Base-by-base conservation (phyloP, 352 stramenopile genomes). In the Pythium aquatile region DNA sequence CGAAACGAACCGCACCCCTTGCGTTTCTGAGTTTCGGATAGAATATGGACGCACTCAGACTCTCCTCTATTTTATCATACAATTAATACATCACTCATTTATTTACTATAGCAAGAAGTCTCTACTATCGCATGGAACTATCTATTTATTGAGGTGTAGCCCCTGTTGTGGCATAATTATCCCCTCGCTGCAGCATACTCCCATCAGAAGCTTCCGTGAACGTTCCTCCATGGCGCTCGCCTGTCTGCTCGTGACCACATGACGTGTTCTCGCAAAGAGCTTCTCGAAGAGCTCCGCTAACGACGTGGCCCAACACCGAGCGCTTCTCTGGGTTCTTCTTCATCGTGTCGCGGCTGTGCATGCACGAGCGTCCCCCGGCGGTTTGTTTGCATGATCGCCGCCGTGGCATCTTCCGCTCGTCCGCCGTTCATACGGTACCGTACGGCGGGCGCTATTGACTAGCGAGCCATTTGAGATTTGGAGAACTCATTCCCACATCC, bases 121-220 rank as follows among this genome's bases (percentile, higher is more conserved):
- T 2, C 20, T 39, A 37, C 55, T 37, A 53, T 35, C 24, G 28
- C 48, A 33, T 37, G 13, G 13, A 14, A 20, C 5, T 26, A 28
- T 47, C 17, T 24, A 35, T 28, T 24, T 59, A 37, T 24, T 40
- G 3, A 39, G 37, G 35, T 57, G 26, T 33, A 29, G 37, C 42
- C 63, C 61, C n/a, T 44, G 6, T 13, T 53, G 30, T 17, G 20
- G 3, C 3, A 54, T 26, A 35, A 30, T 14, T 5, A 7, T 26
- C 3, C 57, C 52, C 58, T 3, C 56, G 13, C 11, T 62, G 29
- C 5, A 24, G 49, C 11, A 55, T 64, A 29, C 24, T 29, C 53
- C 65, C 65, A 71, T n/a, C 58, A 71, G 65, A 71, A 71, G 65
- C 65, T 71, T 71, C 65, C 35, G 8, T 17, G 65, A 48, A 39